Evolutionary conservation across 1,139 yeast genomes (phyloP), one percentile per base, ranked within the genome.

Genomic region (Geotrichum restrictum): DNA sequence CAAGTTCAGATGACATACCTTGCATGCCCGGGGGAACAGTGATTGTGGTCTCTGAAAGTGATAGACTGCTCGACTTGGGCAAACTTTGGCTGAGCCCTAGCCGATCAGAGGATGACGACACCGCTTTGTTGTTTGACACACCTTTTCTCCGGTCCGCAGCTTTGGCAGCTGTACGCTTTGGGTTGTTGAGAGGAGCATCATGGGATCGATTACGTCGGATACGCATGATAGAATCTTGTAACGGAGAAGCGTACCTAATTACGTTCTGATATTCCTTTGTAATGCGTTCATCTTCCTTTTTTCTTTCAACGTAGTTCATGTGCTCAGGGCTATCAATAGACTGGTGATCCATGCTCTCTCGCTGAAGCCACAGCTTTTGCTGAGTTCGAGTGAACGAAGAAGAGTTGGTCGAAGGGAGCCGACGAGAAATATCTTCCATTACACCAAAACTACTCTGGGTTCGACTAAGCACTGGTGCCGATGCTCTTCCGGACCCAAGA

Each of bases 351-450:
- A 83, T 73, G 3, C 86, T 81, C 59, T 87, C 95, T 57, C 95
- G 74, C 65, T 86, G 95, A 37, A 87, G 70, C 95, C 95, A 86
- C 48, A 87, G 74, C 57, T 85, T 78, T 62, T 86, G 93, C 63
- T 87, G 95, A 0, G 95, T 86, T 67, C 95, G 75, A 0, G 88
- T 83, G 22, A 44, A 43, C 3, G 48, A 34, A 2, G 38, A n/a
- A 13, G 50, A 41, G 13, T 40, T 13, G n/a, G 43, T 24, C 13
- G 45, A 41, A 1, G 48, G 49, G 13, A 51, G 18, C 19, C 32
- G 36, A 4, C 22, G 45, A 31, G 33, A 8, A 11, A 32, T 24
- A 11, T 39, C 32, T 3, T 42, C 53, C 24, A 41, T 13, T 11
- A 22, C 39, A 16, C 49, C 50, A 13, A 34, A 48, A 33, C 45